A percentile compares a stretch with the other conserved stretches of the same genome.
phyloP scores from a whole-genome alignment of 2,329 filamentous ascomycete genomes.

The Incumbomyces lentus region DNA sequence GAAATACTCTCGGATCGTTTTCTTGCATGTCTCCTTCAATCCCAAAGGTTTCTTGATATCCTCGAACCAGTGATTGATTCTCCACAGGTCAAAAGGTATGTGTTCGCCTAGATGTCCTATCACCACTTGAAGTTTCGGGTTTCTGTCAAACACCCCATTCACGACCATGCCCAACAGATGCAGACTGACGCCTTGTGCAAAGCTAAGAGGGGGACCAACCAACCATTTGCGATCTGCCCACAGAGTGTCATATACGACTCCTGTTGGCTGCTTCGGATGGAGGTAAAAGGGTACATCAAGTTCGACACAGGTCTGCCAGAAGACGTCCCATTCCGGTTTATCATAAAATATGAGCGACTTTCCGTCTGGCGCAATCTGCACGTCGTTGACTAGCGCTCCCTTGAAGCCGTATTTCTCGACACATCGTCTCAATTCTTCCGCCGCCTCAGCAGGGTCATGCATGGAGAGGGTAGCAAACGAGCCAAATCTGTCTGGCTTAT shows the following conservation, averaged over 20 bases:
- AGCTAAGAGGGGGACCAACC: slow-evolving; percentile 20
- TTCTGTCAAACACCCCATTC: slow-evolving; percentile 22
- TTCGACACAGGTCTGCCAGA: slow-evolving; percentile 20
- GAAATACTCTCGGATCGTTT: slow-evolving; percentile 36
- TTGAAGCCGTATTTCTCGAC: slow-evolving; percentile 51
- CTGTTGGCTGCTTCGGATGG: slow-evolving; percentile 33
- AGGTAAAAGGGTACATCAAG: slow-evolving; percentile 23
- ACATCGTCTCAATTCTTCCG: slow-evolving; percentile 33
- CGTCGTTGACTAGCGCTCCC: slow-evolving; percentile 51
- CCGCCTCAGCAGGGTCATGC: slow-evolving; percentile 32
- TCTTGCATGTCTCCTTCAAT: slow-evolving; percentile 30
- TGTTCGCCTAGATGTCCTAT: slow-evolving; percentile 23
- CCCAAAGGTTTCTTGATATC: slow-evolving; percentile 21
- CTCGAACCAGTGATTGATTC: slow-evolving; percentile 26
- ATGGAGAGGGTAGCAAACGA: slow-evolving; percentile 37
- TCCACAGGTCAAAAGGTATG: slow-evolving; percentile 35
- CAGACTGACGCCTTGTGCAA: slow-evolving; percentile 21
- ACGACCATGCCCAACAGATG: slow-evolving; percentile 23
- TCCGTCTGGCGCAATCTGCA: slow-evolving; percentile 46
- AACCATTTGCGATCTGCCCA: slow-evolving; percentile 22
- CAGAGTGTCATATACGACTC: slow-evolving; percentile 24
- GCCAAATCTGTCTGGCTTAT: slow-evolving; percentile 29
- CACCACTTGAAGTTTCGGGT: slow-evolving; percentile 21
- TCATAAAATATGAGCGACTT: slow-evolving; percentile 59
- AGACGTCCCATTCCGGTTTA: slow-evolving; percentile 45